Evolutionary conservation across 2,329 filamentous ascomycete genomes (phyloP), one percentile per base, ranked within the genome.

Genomic region (Sporothrix pallida): DNA sequence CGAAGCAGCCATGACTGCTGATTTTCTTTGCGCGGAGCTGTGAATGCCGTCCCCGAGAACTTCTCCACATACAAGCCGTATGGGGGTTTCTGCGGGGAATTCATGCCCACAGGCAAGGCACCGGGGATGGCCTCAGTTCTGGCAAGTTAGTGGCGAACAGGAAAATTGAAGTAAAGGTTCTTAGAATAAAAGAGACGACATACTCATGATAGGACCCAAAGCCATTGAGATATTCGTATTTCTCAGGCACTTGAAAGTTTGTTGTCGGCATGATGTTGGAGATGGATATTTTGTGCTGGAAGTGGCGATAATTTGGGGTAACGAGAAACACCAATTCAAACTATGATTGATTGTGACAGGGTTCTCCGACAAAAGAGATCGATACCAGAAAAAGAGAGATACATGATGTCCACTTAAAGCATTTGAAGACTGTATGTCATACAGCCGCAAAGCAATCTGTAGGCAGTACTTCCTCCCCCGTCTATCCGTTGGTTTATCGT

Each of bases 31-130:
- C 92, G 85, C 0, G 91, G 90, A 0, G 90, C 89, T 3, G 91
- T 93, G 79, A 93, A 93, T 42, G 91, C 86, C 1, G 90, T 92
- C 7, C 91, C 91, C 0, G 91, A 92, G 62, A 93, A 86, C 83
- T 92, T 92, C 83, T 97, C 94, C 37, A 93, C 90, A 82, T 96
- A 96, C 31, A 97, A 89, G 0, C 93, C 93, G 76, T 90, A 89
- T 0, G 92, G 87, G 0, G 90, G 90, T 79, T 94, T 93, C 81
- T 97, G 93, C 0, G 94, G 94, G 2, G 92, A 93, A 84, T 97
- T 97, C 60, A 90, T 87, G 69, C 88, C 93, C 74, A 93, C 80
- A 9, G 94, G 93, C 7, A 95, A 85, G 3, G 93, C 91, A n/a
- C 90, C 92, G n/a, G 90, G 85, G 72, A 95, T 84, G 65, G 93